Evolutionary conservation across 176 grass and related monocot genomes (phyloP).

Genomic region (Ensete glaucum): DNA sequence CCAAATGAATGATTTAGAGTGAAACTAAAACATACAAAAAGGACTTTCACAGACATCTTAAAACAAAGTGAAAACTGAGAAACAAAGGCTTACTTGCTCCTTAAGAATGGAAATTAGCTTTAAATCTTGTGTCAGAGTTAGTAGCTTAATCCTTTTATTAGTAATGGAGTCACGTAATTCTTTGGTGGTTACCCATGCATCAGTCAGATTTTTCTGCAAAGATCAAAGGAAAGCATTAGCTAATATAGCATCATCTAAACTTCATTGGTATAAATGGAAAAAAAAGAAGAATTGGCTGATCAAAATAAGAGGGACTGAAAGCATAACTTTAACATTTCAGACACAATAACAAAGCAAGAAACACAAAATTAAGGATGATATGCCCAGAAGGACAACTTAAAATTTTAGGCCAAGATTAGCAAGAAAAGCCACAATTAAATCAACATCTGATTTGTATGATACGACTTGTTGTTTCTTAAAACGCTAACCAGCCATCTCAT

Average conservation of each 20-base stretch:
- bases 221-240: not conserved
- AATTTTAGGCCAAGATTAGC: not conserved
- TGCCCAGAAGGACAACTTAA: not conserved
- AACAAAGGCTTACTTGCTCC: constrained; percentile 22
- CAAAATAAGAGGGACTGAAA: not conserved
- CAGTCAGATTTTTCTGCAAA: constrained; percentile 17
- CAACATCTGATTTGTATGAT: not conserved
- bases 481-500: not conserved
- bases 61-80: not conserved
- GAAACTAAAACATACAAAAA: not conserved
- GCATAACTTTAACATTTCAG: not conserved
- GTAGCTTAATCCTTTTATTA: constrained; percentile 17
- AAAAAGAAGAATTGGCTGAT: not conserved
- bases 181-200: constrained; percentile 13
- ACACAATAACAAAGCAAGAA: not conserved
- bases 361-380: not conserved
- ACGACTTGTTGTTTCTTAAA: not conserved
- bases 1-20: not conserved
- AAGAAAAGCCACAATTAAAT: not conserved
- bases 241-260: not conserved
- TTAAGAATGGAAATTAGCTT: constrained; percentile 21
- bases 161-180: constrained; percentile 19
- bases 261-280: not conserved
- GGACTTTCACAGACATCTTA: not conserved
- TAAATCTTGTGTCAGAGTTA: constrained; percentile 19